phyloP scores from a whole-genome alignment of 805 yeast genomes.

The Sporopachydermia lactativora region DNA sequence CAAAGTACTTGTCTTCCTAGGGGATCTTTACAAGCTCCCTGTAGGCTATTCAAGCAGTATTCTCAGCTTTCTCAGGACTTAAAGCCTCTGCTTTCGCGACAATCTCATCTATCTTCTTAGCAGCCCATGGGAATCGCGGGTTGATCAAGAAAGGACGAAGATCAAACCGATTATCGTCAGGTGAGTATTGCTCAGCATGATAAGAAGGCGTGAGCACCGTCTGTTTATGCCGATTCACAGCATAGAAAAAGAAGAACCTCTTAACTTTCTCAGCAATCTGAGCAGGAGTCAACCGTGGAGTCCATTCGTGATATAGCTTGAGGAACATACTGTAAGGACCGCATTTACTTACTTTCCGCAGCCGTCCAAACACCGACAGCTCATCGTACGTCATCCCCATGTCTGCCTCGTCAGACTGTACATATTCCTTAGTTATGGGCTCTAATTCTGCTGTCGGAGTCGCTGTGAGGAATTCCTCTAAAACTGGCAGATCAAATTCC shows the following conservation, averaged over 20 bases:
- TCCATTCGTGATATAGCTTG: slow-evolving; percentile 85
- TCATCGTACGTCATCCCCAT: slow-evolving; percentile 99
- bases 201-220: slow-evolving; percentile 95
- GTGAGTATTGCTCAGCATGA: slow-evolving; percentile 96
- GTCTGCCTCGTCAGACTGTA: slow-evolving; percentile 92
- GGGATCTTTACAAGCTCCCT: no score
- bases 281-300: slow-evolving; percentile 66
- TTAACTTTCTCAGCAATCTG: slow-evolving; percentile 89
- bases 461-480: slow-evolving; percentile 70
- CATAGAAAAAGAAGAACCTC: slow-evolving; percentile 83
- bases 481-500: slow-evolving; percentile 61
- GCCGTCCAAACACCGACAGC: slow-evolving; percentile 75
- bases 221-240: slow-evolving; percentile 92
- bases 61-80: no score
- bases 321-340: slow-evolving; percentile 95
- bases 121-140: slow-evolving; percentile 83
- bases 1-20: no score
- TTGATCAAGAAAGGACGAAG: slow-evolving; percentile 89
- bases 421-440: slow-evolving; percentile 84
- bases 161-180: slow-evolving; percentile 95
- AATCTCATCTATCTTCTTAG: slow-evolving; percentile 71
- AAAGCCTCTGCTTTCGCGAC: slow-evolving; percentile 41
- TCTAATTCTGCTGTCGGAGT: slow-evolving; percentile 97
- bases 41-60: no score
- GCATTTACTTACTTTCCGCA: slow-evolving; percentile 85